Conservation (phyloP, 768 basidiomycete species). For the Mrakia blollopis region DNA sequence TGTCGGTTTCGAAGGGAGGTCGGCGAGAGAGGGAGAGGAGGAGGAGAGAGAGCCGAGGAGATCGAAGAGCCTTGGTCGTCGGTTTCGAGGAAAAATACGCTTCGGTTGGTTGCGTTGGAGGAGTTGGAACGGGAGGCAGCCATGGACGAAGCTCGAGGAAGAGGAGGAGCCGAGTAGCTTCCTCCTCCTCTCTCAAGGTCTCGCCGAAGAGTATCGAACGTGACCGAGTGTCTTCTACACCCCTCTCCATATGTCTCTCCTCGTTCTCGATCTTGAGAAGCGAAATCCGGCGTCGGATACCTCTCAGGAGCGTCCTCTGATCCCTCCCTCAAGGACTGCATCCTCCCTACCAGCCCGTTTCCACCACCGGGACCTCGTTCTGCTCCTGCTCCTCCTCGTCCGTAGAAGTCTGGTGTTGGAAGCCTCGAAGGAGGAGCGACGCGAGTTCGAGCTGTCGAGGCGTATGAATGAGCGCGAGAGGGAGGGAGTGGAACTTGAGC, state of each 20-base stretch:
- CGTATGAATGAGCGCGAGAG: neutral
- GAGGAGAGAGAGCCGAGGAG: slow-evolving; percentile 6
- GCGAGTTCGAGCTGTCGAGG: neutral
- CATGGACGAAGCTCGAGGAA: neutral
- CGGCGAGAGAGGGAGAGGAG: neutral
- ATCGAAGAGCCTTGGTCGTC: neutral
- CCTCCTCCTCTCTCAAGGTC: neutral
- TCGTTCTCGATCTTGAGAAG: neutral
- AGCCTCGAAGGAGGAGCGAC: neutral
- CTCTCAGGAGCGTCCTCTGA: neutral
- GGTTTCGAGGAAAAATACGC: neutral
- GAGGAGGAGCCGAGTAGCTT: neutral
- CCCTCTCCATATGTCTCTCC: neutral
- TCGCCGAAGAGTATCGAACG: neutral
- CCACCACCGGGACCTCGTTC: neutral
- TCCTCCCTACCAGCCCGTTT: neutral
- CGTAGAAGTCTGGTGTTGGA: slow-evolving; percentile 13
- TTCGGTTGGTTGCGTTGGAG: slow-evolving; percentile 1
- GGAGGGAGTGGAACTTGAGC: neutral
- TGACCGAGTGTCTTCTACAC: neutral
- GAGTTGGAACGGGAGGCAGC: neutral
- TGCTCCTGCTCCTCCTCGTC: neutral
- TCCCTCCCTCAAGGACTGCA: neutral
- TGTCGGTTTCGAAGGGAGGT: slow-evolving; percentile 2
- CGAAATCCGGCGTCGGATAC: slow-evolving; percentile 9